A percentile compares a stretch with the other conserved stretches of the same genome.
Evolutionary conservation across 768 basidiomycete species (phyloP).

Genomic region (Clavaria fumosa): DNA sequence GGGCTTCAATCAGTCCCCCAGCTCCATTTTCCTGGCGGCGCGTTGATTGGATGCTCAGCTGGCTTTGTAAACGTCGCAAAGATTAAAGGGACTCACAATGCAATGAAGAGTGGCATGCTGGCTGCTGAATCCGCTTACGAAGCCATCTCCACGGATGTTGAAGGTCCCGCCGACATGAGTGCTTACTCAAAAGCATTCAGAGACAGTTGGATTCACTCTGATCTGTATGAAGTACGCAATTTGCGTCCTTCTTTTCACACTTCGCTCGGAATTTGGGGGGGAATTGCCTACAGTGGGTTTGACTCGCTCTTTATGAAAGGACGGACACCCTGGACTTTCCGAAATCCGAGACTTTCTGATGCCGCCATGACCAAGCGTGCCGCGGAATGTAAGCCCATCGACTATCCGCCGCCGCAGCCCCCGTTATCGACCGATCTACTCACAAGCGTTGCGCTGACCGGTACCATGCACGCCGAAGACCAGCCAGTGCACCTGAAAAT

Average conservation of each 20-base stretch:
- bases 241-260: conserved; percentile 80
- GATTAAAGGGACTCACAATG: conserved; percentile 97
- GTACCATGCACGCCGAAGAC: conserved; percentile 95
- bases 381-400: conserved; percentile 51
- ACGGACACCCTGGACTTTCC: conserved; percentile 84
- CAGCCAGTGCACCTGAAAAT: conserved; percentile 83
- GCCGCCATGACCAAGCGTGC: conserved; percentile 60
- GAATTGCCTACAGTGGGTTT: conserved; percentile 76
- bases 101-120: conserved; percentile 98
- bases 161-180: conserved; percentile 42
- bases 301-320: conserved; percentile 79
- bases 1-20: conserved; percentile 82
- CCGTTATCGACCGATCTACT: conserved; percentile 88
- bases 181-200: conserved; percentile 55
- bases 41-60: conserved; percentile 86
- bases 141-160: conserved; percentile 23
- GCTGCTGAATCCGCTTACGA: conserved; percentile 81
- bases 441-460: conserved; percentile 79
- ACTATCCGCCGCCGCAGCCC: conserved; percentile 77
- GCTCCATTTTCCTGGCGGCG: conserved; percentile 84
- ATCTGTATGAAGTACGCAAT: conserved; percentile 84
- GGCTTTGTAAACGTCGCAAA: conserved; percentile 95
- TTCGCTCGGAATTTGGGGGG: conserved; percentile 68
- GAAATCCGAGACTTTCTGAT: conserved; percentile 22
- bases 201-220: conserved; percentile 71